phyloP scores from a whole-genome alignment of 495 filamentous ascomycete species.

The Schizothecium vesticola region DNA sequence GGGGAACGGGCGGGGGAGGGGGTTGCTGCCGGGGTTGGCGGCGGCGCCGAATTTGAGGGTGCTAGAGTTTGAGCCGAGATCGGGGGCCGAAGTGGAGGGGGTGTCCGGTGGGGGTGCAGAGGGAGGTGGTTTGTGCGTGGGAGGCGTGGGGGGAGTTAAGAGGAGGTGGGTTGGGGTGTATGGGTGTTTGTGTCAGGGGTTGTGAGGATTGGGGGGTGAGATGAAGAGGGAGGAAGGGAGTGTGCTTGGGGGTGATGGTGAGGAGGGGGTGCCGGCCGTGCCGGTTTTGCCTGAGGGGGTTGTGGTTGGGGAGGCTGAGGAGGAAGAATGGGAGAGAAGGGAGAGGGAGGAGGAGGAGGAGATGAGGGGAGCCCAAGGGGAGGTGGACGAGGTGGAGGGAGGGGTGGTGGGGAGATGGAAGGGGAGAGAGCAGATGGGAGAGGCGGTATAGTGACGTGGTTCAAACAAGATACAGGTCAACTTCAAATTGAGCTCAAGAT shows the following conservation, averaged over 20 bases:
- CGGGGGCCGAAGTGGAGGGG: not conserved
- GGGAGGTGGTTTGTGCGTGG: not conserved
- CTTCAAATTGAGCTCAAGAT: not conserved
- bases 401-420: not conserved
- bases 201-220: too few relatives aligned
- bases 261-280: not conserved
- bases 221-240: too few relatives aligned
- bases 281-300: not conserved
- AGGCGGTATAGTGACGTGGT: not conserved
- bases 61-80: not conserved
- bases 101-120: not conserved
- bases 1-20: not conserved
- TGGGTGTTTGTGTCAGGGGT: not conserved
- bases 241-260: not conserved
- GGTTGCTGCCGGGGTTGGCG: not conserved
- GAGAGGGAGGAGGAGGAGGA: not conserved
- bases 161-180: not conserved
- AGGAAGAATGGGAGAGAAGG: not conserved
- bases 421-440: not conserved
- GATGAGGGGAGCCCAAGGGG: not conserved
- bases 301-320: not conserved
- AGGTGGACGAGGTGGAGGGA: not conserved
- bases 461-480: not conserved
- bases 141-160: not conserved
- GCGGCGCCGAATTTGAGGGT: not conserved